These are phyloP conservation scores for Podospora australis DNA, from an alignment of 495 filamentous ascomycete species.

Conservation along the genomic window DNA sequence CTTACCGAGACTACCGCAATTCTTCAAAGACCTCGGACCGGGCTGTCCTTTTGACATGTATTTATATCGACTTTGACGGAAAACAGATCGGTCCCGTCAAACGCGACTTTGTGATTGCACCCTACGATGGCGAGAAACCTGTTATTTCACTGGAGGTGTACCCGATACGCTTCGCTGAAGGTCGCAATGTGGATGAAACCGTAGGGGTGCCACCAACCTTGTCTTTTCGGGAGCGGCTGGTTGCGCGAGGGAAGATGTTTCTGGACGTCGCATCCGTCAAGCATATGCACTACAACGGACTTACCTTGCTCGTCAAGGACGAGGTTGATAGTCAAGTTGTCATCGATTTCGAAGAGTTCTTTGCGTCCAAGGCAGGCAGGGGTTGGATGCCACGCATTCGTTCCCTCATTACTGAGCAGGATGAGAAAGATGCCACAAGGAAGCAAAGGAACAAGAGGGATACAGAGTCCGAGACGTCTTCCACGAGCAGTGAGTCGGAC, in stretches of 20 bases:
- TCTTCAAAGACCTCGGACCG: too few relatives aligned
- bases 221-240: constrained; percentile 20
- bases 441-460: too few relatives aligned
- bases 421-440: too few relatives aligned
- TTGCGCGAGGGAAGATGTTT: constrained; percentile 30
- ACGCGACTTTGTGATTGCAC: constrained; percentile 18
- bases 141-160: constrained; percentile 31
- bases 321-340: constrained; percentile 41
- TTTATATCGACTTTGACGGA: constrained; percentile 41
- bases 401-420: constrained; percentile 3
- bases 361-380: constrained; percentile 7
- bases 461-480: background rate
- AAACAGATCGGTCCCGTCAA: constrained; percentile 31
- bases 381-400: constrained; percentile 11
- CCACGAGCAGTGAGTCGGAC: background rate
- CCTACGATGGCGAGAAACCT: constrained; percentile 32
- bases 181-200: background rate
- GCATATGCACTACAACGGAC: constrained; percentile 34
- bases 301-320: constrained; percentile 23
- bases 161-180: constrained; percentile 25
- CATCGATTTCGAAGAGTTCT: constrained; percentile 37
- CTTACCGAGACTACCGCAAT: constrained; percentile 5
- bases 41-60: constrained; percentile 22
- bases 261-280: constrained; percentile 21
- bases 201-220: background rate